Base-by-base conservation (phyloP, 2,329 filamentous ascomycete genomes). In the Immersiporthe knoxdaviesiana region DNA sequence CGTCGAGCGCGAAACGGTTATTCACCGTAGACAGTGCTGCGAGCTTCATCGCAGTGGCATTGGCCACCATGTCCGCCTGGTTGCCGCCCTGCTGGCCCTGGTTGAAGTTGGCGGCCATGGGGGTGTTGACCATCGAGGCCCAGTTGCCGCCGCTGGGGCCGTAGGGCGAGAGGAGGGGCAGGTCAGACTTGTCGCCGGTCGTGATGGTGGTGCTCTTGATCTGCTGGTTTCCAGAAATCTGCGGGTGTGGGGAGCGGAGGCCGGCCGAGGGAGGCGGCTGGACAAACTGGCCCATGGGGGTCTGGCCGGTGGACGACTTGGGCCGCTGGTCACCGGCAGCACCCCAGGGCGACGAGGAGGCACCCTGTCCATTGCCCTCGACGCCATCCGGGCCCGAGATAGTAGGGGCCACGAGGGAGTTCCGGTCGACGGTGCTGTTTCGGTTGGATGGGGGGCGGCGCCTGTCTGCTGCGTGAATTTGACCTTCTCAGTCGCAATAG, bases 111-210 rank as follows among this genome's bases (percentile, higher is more conserved):
- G 93, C 84, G 6, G 95, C 92, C 92, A 98, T 97, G 2, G 96
- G 96, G 2, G 96, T 99, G 82, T 97, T 98, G 72, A 97, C 91
- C 92, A 97, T 97, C 11, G 96, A 98, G 32, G 96, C 96, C 96
- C 96, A 99, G 84, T 96, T 98, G 68, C 93, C 93, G 78, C 93
- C 93, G 65, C 91, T 87, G 47, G 91, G 85, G 71, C 88, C 89
- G 72, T 91, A 95, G 0, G 96, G 96, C 24, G 96, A 98, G 69
- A 99, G 84, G 72, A 97, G 81, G 3, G 94, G 93, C 76, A 97
- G 85, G 68, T 95, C 93, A 65, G 88, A 86, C 73, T 88, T 89
- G 63, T 97, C 92, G 30, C 87, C 87, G 1, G 91, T 88, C 71
- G 87, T 91, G 47, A 97, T 85, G 0, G 92, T 96, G 16, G 94